These are phyloP conservation scores for Arabidopsis lyrata DNA, from an alignment of 441 rosid species.

Conservation along the genomic window DNA sequence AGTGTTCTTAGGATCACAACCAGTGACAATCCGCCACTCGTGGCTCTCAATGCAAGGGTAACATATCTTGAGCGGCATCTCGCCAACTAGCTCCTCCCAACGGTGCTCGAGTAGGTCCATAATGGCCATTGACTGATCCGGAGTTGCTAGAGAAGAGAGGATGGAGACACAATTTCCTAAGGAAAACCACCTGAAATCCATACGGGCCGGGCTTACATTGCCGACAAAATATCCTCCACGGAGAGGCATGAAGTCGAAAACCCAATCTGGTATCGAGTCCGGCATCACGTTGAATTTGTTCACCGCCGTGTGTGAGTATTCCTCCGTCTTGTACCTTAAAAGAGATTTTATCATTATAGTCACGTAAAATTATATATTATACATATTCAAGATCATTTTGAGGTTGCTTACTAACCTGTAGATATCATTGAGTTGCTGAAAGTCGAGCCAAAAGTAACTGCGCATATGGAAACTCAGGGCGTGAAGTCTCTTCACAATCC, in stretches of 20 bases:
- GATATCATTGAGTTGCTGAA: conserved; percentile 91
- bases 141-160: conserved; percentile 86
- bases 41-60: conserved; percentile 92
- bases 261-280: conserved; percentile 92
- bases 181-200: conserved; percentile 97
- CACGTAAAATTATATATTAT: not conserved
- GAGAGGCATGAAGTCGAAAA: conserved; percentile 92
- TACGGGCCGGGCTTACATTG: conserved; percentile 91
- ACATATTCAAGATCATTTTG: not conserved
- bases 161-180: conserved; percentile 90
- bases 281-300: conserved; percentile 94
- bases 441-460: conserved; percentile 91
- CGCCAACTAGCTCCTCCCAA: conserved; percentile 97
- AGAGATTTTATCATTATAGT: not conserved
- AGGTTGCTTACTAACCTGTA: conserved; percentile 27
- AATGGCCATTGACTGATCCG: conserved; percentile 88
- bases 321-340: conserved; percentile 91
- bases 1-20: conserved; percentile 95
- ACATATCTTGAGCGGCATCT: conserved; percentile 88
- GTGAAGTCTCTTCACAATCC: conserved; percentile 86
- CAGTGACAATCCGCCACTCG: conserved; percentile 82
- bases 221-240: conserved; percentile 96
- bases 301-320: conserved; percentile 95
- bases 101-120: conserved; percentile 95
- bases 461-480: conserved; percentile 94